A percentile compares a stretch with the other conserved stretches of the same genome.
phyloP scores from a whole-genome alignment of 768 basidiomycete species.

The Tulasnella sp. region DNA sequence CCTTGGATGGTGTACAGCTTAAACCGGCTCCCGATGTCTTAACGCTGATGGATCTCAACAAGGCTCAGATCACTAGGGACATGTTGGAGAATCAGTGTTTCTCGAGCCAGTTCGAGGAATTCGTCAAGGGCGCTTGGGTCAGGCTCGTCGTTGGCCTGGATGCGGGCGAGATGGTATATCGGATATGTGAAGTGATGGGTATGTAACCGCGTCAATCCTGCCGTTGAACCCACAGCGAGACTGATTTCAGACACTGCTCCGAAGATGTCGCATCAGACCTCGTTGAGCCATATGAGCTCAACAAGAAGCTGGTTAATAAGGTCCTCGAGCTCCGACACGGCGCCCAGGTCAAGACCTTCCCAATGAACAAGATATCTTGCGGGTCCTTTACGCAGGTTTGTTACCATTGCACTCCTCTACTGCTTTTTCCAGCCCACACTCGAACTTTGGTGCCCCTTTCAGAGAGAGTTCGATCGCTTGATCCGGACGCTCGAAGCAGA shows the following conservation, averaged over 20 bases:
- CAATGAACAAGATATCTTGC: slow-evolving; percentile 86
- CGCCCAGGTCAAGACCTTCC: slow-evolving; percentile 44
- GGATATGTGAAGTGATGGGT: slow-evolving; percentile 71
- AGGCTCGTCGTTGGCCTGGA: slow-evolving; percentile 68
- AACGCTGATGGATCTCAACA: slow-evolving; percentile 45
- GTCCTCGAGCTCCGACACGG: slow-evolving; percentile 70
- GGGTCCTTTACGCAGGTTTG: slow-evolving; percentile 48
- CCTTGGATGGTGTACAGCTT: slow-evolving; percentile 47
- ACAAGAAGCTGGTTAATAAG: slow-evolving; percentile 53
- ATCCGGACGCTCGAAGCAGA: slow-evolving; percentile 35
- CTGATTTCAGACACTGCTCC: neutral
- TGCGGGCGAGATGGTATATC: slow-evolving; percentile 49
- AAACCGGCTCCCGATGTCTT: slow-evolving; percentile 34
- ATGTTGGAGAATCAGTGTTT: slow-evolving; percentile 58
- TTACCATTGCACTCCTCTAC: slow-evolving; percentile 12
- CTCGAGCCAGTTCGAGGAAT: slow-evolving; percentile 79
- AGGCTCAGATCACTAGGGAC: slow-evolving; percentile 55
- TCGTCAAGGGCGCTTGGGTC: slow-evolving; percentile 73
- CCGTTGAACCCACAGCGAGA: neutral
- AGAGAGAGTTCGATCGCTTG: slow-evolving; percentile 69
- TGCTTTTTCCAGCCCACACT: neutral
- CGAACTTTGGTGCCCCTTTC: neutral
- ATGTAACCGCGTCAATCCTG: no score
- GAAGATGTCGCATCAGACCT: slow-evolving; percentile 43
- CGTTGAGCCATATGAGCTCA: slow-evolving; percentile 59